Conservation (phyloP, 139 green algal genomes). For the Diplosphaera chodatii region DNA sequence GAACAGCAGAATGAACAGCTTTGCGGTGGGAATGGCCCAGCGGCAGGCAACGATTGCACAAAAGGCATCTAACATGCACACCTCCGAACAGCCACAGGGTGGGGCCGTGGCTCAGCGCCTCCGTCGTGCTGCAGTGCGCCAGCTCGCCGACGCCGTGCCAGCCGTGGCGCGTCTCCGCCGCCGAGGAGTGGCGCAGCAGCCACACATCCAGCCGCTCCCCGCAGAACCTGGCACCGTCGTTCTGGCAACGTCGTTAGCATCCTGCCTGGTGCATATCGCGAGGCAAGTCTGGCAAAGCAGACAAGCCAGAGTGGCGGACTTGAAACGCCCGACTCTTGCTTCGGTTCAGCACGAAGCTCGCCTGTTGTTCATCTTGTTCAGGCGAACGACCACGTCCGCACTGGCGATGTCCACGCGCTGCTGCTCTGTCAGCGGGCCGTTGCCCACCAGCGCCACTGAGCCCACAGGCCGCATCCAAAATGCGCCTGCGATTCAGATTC, state of each 20-base stretch:
- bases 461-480: not conserved
- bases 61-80: no score
- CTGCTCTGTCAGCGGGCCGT: not conserved
- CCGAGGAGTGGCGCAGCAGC: not conserved
- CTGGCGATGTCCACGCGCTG: not conserved
- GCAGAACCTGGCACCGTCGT: no score
- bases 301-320: no score
- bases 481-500: no score
- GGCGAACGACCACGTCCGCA: slow-evolving; percentile 3
- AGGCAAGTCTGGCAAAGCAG: no score
- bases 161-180: not conserved
- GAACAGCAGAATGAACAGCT: no score
- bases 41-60: no score
- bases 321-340: no score
- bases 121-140: slow-evolving; percentile 1
- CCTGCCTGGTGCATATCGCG: no score
- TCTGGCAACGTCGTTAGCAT: no score
- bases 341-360: no score
- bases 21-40: no score
- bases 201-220: not conserved
- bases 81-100: not conserved
- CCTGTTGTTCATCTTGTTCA: slow-evolving; percentile 16
- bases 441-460: slow-evolving; percentile 4
- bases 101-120: not conserved
- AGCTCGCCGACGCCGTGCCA: slow-evolving; percentile 2